A percentile compares a stretch with the other conserved stretches of the same genome.
Evolutionary conservation across 1,139 yeast species (phyloP).

Genomic region (Chernovozyma aurita): DNA sequence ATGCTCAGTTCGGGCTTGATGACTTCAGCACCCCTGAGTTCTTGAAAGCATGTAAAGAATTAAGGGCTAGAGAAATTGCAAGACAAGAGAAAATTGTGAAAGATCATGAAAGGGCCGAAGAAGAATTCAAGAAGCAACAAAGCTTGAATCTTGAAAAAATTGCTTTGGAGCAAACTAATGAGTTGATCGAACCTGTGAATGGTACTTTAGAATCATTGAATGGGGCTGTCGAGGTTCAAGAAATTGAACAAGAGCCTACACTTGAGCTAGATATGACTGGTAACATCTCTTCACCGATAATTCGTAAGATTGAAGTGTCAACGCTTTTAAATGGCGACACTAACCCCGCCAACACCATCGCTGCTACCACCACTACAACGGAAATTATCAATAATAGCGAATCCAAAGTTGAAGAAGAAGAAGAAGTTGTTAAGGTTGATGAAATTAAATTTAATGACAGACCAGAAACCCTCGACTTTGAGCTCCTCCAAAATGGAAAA

Average conservation of each 20-base stretch:
- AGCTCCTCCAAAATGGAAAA: background rate
- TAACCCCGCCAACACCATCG: background rate
- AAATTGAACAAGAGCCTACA: background rate
- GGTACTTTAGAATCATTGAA: too few relatives aligned
- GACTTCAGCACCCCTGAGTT: constrained; percentile 78
- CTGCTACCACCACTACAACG: background rate
- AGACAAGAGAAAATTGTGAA: constrained; percentile 47
- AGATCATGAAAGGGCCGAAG: constrained; percentile 29
- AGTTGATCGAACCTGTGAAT: background rate
- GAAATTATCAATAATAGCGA: background rate
- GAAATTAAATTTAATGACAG: too few relatives aligned
- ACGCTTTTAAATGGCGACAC: background rate
- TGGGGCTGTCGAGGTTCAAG: background rate
- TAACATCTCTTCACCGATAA: background rate
- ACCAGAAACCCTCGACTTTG: background rate
- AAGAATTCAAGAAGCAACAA: constrained; percentile 23
- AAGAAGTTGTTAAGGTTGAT: background rate
- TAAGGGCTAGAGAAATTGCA: constrained; percentile 63
- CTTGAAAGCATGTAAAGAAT: constrained; percentile 67
- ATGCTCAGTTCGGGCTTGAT: constrained; percentile 93
- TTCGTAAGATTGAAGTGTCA: too few relatives aligned
- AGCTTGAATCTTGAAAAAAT: constrained; percentile 2
- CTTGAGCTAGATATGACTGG: background rate
- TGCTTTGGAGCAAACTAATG: background rate
- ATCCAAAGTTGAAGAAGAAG: background rate